Evolutionary conservation across 441 rosid genomes (phyloP), one percentile per base, ranked within the genome.

Genomic region (Mallotus japonicus): DNA sequence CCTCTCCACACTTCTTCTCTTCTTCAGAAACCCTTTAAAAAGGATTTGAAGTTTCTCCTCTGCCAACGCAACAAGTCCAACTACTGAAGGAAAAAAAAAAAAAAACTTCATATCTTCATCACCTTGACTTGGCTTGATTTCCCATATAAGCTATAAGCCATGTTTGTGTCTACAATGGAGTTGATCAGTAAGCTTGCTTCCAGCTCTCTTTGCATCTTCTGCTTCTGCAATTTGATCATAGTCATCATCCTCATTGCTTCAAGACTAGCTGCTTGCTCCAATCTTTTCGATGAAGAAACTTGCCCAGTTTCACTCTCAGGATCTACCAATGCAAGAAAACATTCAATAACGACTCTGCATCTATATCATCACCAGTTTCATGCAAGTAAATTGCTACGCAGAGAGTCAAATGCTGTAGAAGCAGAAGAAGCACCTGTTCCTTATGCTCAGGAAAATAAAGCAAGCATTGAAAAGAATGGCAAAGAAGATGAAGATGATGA

Each of bases 171-270:
- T 32, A 46, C 81, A 4, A 6, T 89, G 40, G 92, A 85, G 51
- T 58, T 83, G 71, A 78, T 89, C 71, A 64, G 74, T 40, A 82
- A 80, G 63, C 87, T 87, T 62, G 80, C 87, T 81, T 87, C 89
- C 15, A 85, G 73, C 80, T 79, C 90, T 71, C 76, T 86, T 65
- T 73, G 84, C 65, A 65, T 86, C 73, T 88, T 87, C 80, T 83
- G 82, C 71, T 82, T 84, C 54, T 89, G 89, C 83, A 90, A 90
- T 75, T 49, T 90, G 74, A 87, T 90, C 81, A 81, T 90, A 50
- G 79, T 79, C 62, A 74, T 83, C 75, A 81, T 90, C 80, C 70
- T 87, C 62, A 0, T 84, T 65, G 87, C 86, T 20, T 84, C 87
- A 44, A 86, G 82, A 28, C 32, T 3, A 28, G 32, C 32, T 76